Conservation (phyloP, 2,329 filamentous ascomycete species). For the Beauveria caledonica region DNA sequence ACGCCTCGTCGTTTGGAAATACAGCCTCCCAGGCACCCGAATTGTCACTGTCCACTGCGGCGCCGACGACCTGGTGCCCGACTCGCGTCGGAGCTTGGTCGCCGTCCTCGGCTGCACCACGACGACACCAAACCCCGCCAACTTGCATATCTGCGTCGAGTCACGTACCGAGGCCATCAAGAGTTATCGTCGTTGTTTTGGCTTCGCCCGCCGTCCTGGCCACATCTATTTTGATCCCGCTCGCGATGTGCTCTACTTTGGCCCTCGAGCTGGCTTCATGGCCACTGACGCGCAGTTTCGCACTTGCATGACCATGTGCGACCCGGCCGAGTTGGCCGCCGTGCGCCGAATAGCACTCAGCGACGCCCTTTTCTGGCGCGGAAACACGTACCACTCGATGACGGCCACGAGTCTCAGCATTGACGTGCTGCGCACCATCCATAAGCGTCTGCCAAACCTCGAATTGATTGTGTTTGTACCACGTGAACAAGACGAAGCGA, state of each 20-base stretch:
- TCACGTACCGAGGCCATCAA: slow-evolving; percentile 36
- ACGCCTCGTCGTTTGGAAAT: slow-evolving; percentile 39
- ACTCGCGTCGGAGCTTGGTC: not conserved
- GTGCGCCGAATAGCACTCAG: slow-evolving; percentile 38
- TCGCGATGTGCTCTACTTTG: slow-evolving; percentile 40
- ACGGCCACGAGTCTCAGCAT: slow-evolving; percentile 31
- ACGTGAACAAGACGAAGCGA: slow-evolving; percentile 25
- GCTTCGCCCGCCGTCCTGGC: slow-evolving; percentile 32
- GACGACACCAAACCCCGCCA: slow-evolving; percentile 31
- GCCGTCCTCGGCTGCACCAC: slow-evolving; percentile 31
- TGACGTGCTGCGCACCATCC: slow-evolving; percentile 32
- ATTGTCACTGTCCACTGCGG: slow-evolving; percentile 37
- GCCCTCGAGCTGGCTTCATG: slow-evolving; percentile 35
- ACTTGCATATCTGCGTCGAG: slow-evolving; percentile 38
- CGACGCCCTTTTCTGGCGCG: slow-evolving; percentile 35
- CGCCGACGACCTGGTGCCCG: slow-evolving; percentile 2
- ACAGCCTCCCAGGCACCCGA: slow-evolving; percentile 34
- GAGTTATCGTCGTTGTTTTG: slow-evolving; percentile 33
- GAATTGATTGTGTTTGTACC: slow-evolving; percentile 38
- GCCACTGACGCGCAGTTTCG: slow-evolving; percentile 37
- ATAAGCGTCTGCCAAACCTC: slow-evolving; percentile 30
- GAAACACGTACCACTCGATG: slow-evolving; percentile 27
- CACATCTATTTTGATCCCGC: slow-evolving; percentile 34
- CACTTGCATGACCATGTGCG: slow-evolving; percentile 35
- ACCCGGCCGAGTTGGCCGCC: slow-evolving; percentile 30